phyloP scores from a whole-genome alignment of 2,329 filamentous ascomycete genomes.

The Fusarium armeniacum region DNA sequence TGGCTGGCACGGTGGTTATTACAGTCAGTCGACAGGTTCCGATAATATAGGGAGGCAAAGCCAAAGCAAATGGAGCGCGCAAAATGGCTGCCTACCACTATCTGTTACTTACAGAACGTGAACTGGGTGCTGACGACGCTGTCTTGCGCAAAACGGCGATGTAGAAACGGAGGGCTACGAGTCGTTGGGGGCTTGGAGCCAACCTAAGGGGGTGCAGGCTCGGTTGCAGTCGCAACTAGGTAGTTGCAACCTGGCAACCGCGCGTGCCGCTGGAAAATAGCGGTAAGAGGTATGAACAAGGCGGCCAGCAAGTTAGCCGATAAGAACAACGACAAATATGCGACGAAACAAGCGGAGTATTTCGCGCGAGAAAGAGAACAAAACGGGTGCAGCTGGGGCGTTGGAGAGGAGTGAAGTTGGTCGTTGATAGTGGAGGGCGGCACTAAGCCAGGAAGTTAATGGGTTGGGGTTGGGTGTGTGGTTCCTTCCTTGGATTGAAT shows the following conservation, averaged over 20 bases:
- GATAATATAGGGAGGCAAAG: slow-evolving; percentile 43
- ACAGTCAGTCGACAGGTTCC: slow-evolving; percentile 45
- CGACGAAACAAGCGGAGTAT: slow-evolving; percentile 30
- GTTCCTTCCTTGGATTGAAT: slow-evolving; percentile 39
- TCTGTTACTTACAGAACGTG: slow-evolving; percentile 18
- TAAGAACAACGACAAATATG: slow-evolving; percentile 6
- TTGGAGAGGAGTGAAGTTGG: slow-evolving; percentile 50
- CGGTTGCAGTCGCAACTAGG: neutral
- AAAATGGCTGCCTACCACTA: slow-evolving; percentile 32
- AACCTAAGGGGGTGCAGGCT: slow-evolving; percentile 38
- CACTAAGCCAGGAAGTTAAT: slow-evolving; percentile 43
- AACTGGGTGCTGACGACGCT: slow-evolving; percentile 40
- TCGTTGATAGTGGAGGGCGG: slow-evolving; percentile 46
- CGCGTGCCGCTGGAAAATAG: slow-evolving; percentile 52
- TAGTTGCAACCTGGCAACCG: slow-evolving; percentile 42
- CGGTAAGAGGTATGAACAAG: slow-evolving; percentile 19
- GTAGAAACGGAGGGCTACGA: slow-evolving; percentile 36
- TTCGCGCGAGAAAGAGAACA: slow-evolving; percentile 38
- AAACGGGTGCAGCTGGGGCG: slow-evolving; percentile 44
- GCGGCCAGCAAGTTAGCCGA: neutral
- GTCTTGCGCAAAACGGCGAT: slow-evolving; percentile 36
- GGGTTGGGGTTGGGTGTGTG: slow-evolving; percentile 47
- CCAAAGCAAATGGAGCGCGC: slow-evolving; percentile 17
- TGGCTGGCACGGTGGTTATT: slow-evolving; percentile 27
- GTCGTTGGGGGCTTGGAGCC: slow-evolving; percentile 41